A percentile compares a stretch with the other conserved stretches of the same genome.
Evolutionary conservation across 139 green algal genomes (phyloP).

Genomic region (Edaphochlamys debaryana): DNA sequence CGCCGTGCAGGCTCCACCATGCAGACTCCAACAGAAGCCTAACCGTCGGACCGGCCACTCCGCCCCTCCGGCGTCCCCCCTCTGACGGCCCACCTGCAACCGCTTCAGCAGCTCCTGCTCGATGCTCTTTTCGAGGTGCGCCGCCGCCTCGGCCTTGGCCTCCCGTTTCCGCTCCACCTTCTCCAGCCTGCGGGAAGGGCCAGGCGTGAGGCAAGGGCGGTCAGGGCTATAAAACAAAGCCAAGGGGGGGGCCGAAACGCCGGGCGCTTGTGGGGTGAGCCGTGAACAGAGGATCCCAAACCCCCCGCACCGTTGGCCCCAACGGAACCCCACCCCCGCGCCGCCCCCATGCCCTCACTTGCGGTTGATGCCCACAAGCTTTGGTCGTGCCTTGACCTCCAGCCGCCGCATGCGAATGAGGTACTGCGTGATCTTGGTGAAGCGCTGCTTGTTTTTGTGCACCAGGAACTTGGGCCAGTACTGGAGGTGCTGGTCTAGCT

Average conservation of each 20-base stretch:
- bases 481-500: constrained; percentile 56
- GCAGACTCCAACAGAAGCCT: too few species aligned
- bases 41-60: too few species aligned
- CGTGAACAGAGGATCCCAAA: too few species aligned
- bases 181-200: constrained; percentile 44
- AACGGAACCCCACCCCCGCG: neutral
- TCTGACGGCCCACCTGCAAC: constrained; percentile 78
- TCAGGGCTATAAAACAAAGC: too few species aligned
- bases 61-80: too few species aligned
- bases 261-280: too few species aligned
- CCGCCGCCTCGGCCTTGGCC: constrained; percentile 92
- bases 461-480: constrained; percentile 99
- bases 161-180: constrained; percentile 87
- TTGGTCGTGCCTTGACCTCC: constrained; percentile 77
- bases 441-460: constrained; percentile 99
- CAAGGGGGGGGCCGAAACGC: too few species aligned
- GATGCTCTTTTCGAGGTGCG: constrained; percentile 89
- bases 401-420: constrained; percentile 96
- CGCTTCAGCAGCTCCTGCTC: constrained; percentile 94
- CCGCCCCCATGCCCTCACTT: constrained; percentile 52
- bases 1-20: too few species aligned
- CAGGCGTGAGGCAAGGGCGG: too few species aligned
- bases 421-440: constrained; percentile 99
- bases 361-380: constrained; percentile 89
- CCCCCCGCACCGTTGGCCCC: too few species aligned